Percentiles rank a stretch among this genome's conserved stretches.
Evolutionary conservation across 352 stramenopile species (phyloP).

Genomic region (Phytophthora tubulina): DNA sequence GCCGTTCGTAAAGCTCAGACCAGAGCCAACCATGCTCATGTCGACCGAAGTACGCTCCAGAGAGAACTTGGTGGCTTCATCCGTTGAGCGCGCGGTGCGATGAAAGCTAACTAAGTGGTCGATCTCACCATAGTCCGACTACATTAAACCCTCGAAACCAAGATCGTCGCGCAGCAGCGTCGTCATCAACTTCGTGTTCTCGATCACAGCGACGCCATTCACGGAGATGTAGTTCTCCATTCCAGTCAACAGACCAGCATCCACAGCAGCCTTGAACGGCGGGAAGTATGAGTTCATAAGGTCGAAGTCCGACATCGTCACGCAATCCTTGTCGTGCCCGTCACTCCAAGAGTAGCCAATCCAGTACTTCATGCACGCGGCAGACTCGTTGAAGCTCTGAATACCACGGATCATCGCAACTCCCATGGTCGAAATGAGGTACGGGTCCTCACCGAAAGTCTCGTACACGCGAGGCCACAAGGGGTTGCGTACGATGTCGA

Average conservation of each 20-base stretch:
- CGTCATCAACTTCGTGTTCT: constrained; percentile 21
- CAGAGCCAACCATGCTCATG: constrained; percentile 19
- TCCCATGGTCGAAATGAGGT: constrained; percentile 19
- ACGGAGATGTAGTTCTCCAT: constrained; percentile 24
- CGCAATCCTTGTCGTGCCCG: constrained; percentile 7
- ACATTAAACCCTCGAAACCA: constrained; percentile 28
- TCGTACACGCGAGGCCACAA: constrained; percentile 23
- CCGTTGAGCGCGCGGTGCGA: constrained; percentile 20
- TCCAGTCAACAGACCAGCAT: constrained; percentile 10
- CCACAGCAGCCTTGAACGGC: constrained; percentile 22
- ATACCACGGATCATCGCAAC: constrained; percentile 18
- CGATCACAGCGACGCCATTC: constrained; percentile 17
- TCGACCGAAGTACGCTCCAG: background rate
- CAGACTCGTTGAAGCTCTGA: constrained; percentile 11
- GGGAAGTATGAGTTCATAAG: constrained; percentile 22
- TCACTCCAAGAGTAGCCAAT: constrained; percentile 3
- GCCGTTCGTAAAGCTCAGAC: constrained; percentile 9
- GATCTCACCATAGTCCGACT: constrained; percentile 92
- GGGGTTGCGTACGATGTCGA: constrained; percentile 16
- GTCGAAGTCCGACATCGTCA: constrained; percentile 17
- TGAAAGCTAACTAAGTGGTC: constrained; percentile 69
- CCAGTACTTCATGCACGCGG: constrained; percentile 26
- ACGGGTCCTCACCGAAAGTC: constrained; percentile 19
- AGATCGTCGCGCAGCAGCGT: constrained; percentile 14
- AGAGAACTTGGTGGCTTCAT: constrained; percentile 8